Evolutionary conservation across 805 yeast genomes (phyloP), one percentile per base, ranked within the genome.

Genomic region (Cyberlindnera maritima): DNA sequence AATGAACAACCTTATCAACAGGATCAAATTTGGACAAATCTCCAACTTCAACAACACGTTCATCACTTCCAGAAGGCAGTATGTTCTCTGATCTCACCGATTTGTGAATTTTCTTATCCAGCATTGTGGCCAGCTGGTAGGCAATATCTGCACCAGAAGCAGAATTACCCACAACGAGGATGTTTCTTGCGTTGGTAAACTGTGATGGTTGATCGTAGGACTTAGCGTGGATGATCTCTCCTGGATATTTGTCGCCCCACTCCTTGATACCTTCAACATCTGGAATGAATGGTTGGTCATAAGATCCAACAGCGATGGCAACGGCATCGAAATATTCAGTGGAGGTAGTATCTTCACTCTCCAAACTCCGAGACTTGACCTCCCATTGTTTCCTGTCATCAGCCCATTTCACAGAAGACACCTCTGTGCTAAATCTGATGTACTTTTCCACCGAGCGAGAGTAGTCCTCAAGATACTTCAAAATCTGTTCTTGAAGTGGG

Each of bases 101-200:
- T 49, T 79, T 74, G 57, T 73, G 71, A 13, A 82, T 68, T 8
- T 58, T 62, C 42, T 64, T 68, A 10, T 71, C 64, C 38, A 77
- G 66, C 3, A 49, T 58, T 2, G 69, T 67, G 1, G 81, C 76
- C 17, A 83, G 58, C 59, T 85, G 91, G 47, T 73, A 75, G 2
- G 88, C 77, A 36, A 86, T 69, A 59, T 89, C 96, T 17, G 80
- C 76, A 23, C 92, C 96, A 26, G 89, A 81, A 2, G 94, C 85
- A 11, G 83, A 80, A 56, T 82, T 83, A 0, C 96, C 96, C n/a
- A 88, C 78, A 7, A 87, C 74, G 37, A 88, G 62, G 14, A 83
- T 79, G 28, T 65, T 71, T 37, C 69, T 63, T 20, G 68, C 64
- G 7, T 59, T 55, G 33, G 43, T 25, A 48, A 70, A 83, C 13